These are phyloP conservation scores for Fonsecaea pedrosoi DNA, from an alignment of 2,329 filamentous ascomycete species.

Conservation along the genomic window DNA sequence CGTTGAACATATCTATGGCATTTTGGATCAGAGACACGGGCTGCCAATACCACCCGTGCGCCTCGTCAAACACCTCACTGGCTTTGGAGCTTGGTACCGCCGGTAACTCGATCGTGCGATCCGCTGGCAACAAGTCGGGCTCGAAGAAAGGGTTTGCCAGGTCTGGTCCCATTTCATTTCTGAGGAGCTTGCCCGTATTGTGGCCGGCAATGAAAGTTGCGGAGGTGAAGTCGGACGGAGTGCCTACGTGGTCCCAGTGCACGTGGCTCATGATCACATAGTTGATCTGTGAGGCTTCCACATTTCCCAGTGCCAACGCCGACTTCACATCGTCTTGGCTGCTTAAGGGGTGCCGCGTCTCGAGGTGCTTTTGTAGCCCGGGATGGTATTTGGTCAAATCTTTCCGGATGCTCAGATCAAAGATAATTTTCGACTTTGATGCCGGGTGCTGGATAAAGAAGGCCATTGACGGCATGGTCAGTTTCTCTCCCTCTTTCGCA, in stretches of 20 bases:
- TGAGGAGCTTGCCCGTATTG: slow-evolving; percentile 53
- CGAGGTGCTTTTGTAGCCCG: slow-evolving; percentile 54
- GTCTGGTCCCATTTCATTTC: slow-evolving; percentile 52
- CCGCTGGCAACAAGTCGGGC: slow-evolving; percentile 29
- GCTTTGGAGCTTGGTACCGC: slow-evolving; percentile 41
- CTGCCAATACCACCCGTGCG: slow-evolving; percentile 47
- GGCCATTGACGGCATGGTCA: slow-evolving; percentile 42
- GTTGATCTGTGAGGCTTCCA: slow-evolving; percentile 46
- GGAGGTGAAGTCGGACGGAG: slow-evolving; percentile 57
- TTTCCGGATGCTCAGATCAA: slow-evolving; percentile 61
- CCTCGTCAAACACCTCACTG: slow-evolving; percentile 47
- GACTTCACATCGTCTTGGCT: slow-evolving; percentile 54
- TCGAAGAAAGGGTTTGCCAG: slow-evolving; percentile 46
- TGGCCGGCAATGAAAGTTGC: slow-evolving; percentile 60
- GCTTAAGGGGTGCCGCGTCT: slow-evolving; percentile 54
- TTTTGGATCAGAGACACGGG: slow-evolving; percentile 53
- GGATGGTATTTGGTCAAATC: slow-evolving; percentile 52
- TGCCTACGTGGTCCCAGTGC: slow-evolving; percentile 66
- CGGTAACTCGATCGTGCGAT: slow-evolving; percentile 37
- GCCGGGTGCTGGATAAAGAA: slow-evolving; percentile 42
- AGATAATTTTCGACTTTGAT: slow-evolving; percentile 49
- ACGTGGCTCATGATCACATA: slow-evolving; percentile 60
- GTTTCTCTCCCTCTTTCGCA: slow-evolving; percentile 22
- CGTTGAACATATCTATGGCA: slow-evolving; percentile 51
- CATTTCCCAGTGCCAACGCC: slow-evolving; percentile 48